These are phyloP conservation scores for Leptodontidium sp. DNA, from an alignment of 2,329 filamentous ascomycete genomes.

Conservation along the genomic window DNA sequence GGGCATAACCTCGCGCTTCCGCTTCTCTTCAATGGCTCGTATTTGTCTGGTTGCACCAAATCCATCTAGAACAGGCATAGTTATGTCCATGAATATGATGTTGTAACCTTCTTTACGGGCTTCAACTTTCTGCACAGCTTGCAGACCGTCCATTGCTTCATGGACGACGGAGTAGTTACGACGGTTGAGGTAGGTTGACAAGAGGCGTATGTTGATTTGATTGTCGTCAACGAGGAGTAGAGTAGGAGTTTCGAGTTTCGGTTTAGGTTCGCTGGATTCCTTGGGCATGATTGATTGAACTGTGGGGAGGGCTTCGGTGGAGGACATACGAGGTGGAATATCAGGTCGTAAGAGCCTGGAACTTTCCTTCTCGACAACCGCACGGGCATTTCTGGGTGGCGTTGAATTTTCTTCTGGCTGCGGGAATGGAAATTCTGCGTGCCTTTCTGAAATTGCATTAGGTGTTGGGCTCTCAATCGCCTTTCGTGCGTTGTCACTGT, in stretches of 20 bases:
- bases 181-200: slow-evolving; percentile 48
- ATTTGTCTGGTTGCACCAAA: slow-evolving; percentile 58
- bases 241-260: slow-evolving; percentile 29
- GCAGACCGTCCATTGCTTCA: slow-evolving; percentile 56
- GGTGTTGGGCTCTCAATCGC: slow-evolving; percentile 46
- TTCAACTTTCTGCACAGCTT: slow-evolving; percentile 56
- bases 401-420: slow-evolving; percentile 11
- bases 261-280: neutral
- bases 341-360: neutral
- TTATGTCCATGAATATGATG: slow-evolving; percentile 59
- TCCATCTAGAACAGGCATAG: slow-evolving; percentile 63
- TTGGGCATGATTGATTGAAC: slow-evolving; percentile 2
- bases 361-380: neutral
- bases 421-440: slow-evolving; percentile 45
- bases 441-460: slow-evolving; percentile 39
- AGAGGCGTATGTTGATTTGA: slow-evolving; percentile 52
- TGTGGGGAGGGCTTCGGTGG: neutral
- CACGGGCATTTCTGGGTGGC: slow-evolving; percentile 6
- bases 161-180: slow-evolving; percentile 50
- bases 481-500: slow-evolving; percentile 45
- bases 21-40: slow-evolving; percentile 53
- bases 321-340: neutral
- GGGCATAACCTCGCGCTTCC: slow-evolving; percentile 33
- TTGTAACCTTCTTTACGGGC: slow-evolving; percentile 49
- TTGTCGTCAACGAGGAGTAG: slow-evolving; percentile 54